Percentiles rank a stretch among this genome's conserved stretches.
Evolutionary conservation across 1,284 basidiomycete genomes (phyloP).

Genomic region (Rhizoctonia solani): DNA sequence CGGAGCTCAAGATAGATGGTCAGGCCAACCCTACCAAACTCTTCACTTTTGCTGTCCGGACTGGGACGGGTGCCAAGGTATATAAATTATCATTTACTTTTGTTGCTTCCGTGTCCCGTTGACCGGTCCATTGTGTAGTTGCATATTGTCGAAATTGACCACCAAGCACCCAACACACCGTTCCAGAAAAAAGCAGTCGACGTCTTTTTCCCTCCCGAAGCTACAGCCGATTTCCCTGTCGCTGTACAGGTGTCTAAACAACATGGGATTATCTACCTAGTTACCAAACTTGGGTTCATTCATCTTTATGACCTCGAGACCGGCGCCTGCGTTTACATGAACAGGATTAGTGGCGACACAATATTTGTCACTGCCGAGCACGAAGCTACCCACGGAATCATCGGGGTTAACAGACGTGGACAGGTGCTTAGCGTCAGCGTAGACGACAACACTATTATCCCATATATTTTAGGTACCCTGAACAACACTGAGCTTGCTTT

Average conservation of each 20-base stretch:
- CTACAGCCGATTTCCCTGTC: slow-evolving; percentile 99
- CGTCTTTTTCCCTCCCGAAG: slow-evolving; percentile 99
- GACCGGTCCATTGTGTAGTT: slow-evolving; percentile 58
- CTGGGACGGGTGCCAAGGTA: slow-evolving; percentile 95
- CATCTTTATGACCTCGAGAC: slow-evolving; percentile 98
- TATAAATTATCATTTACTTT: not conserved
- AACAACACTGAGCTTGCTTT: slow-evolving; percentile 99
- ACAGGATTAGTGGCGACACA: slow-evolving; percentile 98
- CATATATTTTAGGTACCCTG: slow-evolving; percentile 90
- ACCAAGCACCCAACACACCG: slow-evolving; percentile 90
- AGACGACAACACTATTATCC: slow-evolving; percentile 95
- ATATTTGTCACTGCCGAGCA: slow-evolving; percentile 99
- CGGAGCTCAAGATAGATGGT: slow-evolving; percentile 88
- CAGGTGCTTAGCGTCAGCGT: slow-evolving; percentile 97
- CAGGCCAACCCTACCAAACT: slow-evolving; percentile 84
- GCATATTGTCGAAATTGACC: slow-evolving; percentile 98
- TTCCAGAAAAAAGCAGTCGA: slow-evolving; percentile 99
- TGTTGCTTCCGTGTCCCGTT: not conserved
- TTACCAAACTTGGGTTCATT: slow-evolving; percentile 99
- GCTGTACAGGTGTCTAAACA: slow-evolving; percentile 99
- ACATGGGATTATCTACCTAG: slow-evolving; percentile 96
- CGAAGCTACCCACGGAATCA: slow-evolving; percentile 92
- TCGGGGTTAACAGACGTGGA: slow-evolving; percentile 99
- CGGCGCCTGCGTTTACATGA: slow-evolving; percentile 99
- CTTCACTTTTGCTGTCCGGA: slow-evolving; percentile 95